Evolutionary conservation across 192 early-diverging fungal species (phyloP).

Genomic region (Coemansia sp.): DNA sequence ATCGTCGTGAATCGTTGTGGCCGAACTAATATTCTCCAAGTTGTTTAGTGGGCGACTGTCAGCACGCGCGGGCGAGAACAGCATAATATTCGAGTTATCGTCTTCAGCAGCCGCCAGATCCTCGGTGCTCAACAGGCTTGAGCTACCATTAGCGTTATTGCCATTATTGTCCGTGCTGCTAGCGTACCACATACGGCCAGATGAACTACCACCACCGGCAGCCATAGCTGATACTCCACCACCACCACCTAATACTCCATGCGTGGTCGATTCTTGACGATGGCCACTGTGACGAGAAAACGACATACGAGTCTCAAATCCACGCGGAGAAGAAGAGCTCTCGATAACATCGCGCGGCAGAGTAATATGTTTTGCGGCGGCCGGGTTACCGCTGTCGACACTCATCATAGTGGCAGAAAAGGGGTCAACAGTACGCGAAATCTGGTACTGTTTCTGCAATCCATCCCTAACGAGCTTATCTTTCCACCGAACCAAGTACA

Average conservation of each 20-base stretch:
- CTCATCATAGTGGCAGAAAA: constrained; percentile 42
- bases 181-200: constrained; percentile 3
- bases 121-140: constrained; percentile 16
- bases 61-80: constrained; percentile 37
- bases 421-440: constrained; percentile 40
- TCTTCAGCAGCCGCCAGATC: constrained; percentile 3
- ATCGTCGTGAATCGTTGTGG: constrained; percentile 47
- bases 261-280: constrained; percentile 9
- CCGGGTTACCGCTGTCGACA: constrained; percentile 17
- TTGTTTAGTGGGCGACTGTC: constrained; percentile 3
- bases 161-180: background rate
- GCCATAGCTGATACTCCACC: background rate
- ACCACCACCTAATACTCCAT: background rate
- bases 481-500: constrained; percentile 47
- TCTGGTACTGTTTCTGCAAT: constrained; percentile 55
- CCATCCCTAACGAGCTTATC: constrained; percentile 49
- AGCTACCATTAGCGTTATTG: background rate
- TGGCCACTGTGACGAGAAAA: constrained; percentile 24
- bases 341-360: constrained; percentile 27
- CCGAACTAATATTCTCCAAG: constrained; percentile 39
- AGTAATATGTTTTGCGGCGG: constrained; percentile 30
- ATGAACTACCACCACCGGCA: background rate
- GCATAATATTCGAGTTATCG: constrained; percentile 16
- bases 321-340: constrained; percentile 10
- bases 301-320: constrained; percentile 39